These are phyloP conservation scores for Wickerhamomyces strasburgensis DNA, from an alignment of 805 yeast species.

Conservation along the genomic window DNA sequence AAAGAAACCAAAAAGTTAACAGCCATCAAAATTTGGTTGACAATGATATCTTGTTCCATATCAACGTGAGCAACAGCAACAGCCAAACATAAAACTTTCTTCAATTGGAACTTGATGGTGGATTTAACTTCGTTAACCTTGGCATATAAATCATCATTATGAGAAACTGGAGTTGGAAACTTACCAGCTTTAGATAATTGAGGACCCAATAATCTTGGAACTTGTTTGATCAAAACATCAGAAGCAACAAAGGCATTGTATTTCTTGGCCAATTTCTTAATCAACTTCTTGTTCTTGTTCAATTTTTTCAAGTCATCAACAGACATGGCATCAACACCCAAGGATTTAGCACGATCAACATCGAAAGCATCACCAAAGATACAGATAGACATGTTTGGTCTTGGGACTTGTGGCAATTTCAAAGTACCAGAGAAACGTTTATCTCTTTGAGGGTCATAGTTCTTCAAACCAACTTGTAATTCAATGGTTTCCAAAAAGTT, in stretches of 20 bases:
- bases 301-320: slow-evolving; percentile 99
- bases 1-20: slow-evolving; percentile 98
- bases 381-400: slow-evolving; percentile 99
- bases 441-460: slow-evolving; percentile 99
- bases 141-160: slow-evolving; percentile 93
- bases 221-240: slow-evolving; percentile 98
- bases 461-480: slow-evolving; percentile 99
- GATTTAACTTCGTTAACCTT: slow-evolving; percentile 98
- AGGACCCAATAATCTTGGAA: slow-evolving; percentile 99
- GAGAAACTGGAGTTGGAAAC: slow-evolving; percentile 99
- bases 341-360: slow-evolving; percentile 99
- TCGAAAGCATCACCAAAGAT: slow-evolving; percentile 99
- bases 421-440: slow-evolving; percentile 99
- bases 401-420: slow-evolving; percentile 97
- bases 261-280: slow-evolving; percentile 99
- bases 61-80: slow-evolving; percentile 99
- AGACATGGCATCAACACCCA: slow-evolving; percentile 99
- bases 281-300: slow-evolving; percentile 99
- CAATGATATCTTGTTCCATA: slow-evolving; percentile 95
- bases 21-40: slow-evolving; percentile 97
- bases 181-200: slow-evolving; percentile 99
- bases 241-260: slow-evolving; percentile 99
- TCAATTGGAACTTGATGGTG: slow-evolving; percentile 99
- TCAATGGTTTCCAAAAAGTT: slow-evolving; percentile 99
- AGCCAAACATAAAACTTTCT: slow-evolving; percentile 99